Percentiles rank a stretch among this genome's conserved stretches.
Evolutionary conservation across 352 stramenopile genomes (phyloP).

Genomic region (Phytopythium cucurbitacearum): DNA sequence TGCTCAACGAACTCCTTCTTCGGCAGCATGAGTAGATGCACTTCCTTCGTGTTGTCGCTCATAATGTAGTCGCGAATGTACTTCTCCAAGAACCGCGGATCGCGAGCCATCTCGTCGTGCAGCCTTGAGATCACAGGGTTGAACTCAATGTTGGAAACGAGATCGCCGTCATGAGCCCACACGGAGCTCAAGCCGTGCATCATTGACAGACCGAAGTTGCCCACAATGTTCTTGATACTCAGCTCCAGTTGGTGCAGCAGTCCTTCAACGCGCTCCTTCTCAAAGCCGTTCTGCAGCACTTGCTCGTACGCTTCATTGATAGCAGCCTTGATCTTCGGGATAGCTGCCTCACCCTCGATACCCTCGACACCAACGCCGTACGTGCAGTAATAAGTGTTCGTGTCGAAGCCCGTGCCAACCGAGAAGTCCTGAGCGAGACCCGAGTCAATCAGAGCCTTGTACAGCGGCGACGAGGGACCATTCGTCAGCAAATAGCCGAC

Average conservation of each 20-base stretch:
- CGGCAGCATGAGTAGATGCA: conserved; percentile 76
- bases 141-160: conserved; percentile 61
- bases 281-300: conserved; percentile 67
- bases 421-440: conserved; percentile 75
- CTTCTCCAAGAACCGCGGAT: conserved; percentile 66
- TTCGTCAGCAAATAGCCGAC: conserved; percentile 77
- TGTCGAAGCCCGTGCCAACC: conserved; percentile 75
- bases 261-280: conserved; percentile 62
- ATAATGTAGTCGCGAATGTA: conserved; percentile 56
- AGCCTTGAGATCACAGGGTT: conserved; percentile 63
- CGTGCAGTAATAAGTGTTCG: conserved; percentile 67
- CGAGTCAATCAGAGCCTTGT: conserved; percentile 77
- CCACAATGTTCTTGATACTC: conserved; percentile 78
- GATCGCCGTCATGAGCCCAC: conserved; percentile 66
- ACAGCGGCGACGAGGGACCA: conserved; percentile 74
- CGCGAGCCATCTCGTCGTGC: conserved; percentile 47
- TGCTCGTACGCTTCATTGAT: conserved; percentile 44
- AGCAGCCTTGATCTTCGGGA: conserved; percentile 60
- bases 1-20: conserved; percentile 54
- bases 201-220: conserved; percentile 77
- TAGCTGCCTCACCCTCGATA: conserved; percentile 36
- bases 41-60: conserved; percentile 38
- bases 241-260: conserved; percentile 80
- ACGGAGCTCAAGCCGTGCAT: conserved; percentile 69
- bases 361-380: conserved; percentile 82